Evolutionary conservation across 345 rosid genomes (phyloP).

Genomic region (Eucalyptus sp.): DNA sequence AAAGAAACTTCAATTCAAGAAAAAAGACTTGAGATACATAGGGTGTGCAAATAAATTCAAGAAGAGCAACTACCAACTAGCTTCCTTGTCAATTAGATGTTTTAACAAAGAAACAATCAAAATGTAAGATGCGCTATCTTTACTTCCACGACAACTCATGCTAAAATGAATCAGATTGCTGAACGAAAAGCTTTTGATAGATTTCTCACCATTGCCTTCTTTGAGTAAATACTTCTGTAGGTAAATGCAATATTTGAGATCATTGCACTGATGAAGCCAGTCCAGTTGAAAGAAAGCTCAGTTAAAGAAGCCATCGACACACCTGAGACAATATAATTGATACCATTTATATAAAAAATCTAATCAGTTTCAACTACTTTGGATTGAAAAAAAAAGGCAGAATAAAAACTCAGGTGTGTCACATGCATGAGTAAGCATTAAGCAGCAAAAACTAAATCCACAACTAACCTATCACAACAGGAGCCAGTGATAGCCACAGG

Average conservation of each 20-base stretch:
- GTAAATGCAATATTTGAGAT: constrained; percentile 92
- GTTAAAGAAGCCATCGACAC: constrained; percentile 90
- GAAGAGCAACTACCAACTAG: neutral
- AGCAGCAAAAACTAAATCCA: neutral
- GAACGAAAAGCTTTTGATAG: neutral
- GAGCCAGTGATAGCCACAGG: constrained; percentile 85
- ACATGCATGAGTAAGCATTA: neutral
- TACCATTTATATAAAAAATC: neutral
- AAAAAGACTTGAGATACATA: neutral
- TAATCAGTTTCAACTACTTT: neutral
- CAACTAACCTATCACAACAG: constrained; percentile 73
- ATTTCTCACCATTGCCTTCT: constrained; percentile 85
- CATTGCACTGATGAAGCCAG: constrained; percentile 95
- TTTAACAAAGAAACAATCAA: neutral
- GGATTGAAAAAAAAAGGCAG: neutral
- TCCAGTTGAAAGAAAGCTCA: constrained; percentile 94
- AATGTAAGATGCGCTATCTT: neutral
- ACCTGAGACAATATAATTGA: constrained; percentile 18
- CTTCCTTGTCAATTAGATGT: neutral
- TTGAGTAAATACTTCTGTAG: constrained; percentile 88
- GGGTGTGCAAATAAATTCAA: neutral
- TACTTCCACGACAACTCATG: neutral
- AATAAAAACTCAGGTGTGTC: neutral
- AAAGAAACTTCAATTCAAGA: neutral
- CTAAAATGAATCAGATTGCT: neutral